phyloP scores from a whole-genome alignment of 208 protist genomes.

The Leishmania arabica region DNA sequence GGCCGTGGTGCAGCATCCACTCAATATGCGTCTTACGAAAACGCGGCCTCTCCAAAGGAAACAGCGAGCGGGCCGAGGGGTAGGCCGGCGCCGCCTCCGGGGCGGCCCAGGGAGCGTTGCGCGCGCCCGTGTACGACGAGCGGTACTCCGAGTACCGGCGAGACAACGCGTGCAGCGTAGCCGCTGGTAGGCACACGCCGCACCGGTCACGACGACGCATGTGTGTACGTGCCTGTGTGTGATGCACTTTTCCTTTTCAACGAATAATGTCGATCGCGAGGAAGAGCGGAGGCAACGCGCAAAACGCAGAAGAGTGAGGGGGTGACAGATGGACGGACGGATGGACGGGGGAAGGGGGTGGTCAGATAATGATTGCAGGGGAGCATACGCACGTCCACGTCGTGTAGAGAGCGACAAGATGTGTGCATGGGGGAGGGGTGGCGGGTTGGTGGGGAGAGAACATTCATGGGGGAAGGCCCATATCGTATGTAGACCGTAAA shows the following conservation, averaged over 20 bases:
- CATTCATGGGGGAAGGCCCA: not conserved
- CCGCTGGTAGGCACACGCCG: not conserved
- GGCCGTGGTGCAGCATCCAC: slow-evolving; percentile 82
- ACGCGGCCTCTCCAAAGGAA: slow-evolving; percentile 46
- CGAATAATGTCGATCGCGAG: not conserved
- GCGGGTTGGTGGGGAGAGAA: not conserved
- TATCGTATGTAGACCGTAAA: not conserved
- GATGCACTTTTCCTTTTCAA: not conserved
- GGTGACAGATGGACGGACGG: not conserved
- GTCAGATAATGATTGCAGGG: not conserved
- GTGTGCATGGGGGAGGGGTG: not conserved
- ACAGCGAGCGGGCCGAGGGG: slow-evolving; percentile 47
- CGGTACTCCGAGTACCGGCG: slow-evolving; percentile 50
- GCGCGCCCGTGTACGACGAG: slow-evolving; percentile 46
- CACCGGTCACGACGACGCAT: slow-evolving; percentile 1
- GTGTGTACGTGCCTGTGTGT: not conserved
- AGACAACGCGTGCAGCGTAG: slow-evolving; percentile 4
- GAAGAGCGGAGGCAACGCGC: not conserved
- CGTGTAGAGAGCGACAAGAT: not conserved
- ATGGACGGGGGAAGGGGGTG: not conserved
- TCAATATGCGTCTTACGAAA: slow-evolving; percentile 89
- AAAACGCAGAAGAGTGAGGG: not conserved
- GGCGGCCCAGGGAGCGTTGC: slow-evolving; percentile 33
- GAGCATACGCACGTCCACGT: not conserved
- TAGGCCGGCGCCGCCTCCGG: slow-evolving; percentile 47